These are phyloP conservation scores for Begonia fuchsioides DNA, from an alignment of 306 rosid species.

Conservation along the genomic window DNA sequence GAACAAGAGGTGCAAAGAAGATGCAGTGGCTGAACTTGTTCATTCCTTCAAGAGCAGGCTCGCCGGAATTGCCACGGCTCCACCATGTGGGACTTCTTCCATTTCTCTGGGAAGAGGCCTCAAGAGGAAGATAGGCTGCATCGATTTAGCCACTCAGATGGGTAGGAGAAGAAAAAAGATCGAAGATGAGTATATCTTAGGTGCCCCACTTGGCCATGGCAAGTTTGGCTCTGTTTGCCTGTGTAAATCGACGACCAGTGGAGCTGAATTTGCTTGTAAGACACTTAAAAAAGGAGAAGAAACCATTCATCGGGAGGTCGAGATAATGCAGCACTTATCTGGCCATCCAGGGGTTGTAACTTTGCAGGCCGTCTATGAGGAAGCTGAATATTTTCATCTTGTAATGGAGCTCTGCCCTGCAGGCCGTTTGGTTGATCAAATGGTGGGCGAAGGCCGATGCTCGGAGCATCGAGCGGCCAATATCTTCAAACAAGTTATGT, in stretches of 20 bases:
- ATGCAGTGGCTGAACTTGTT: slow-evolving; percentile 31
- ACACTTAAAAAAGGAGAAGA: slow-evolving; percentile 87
- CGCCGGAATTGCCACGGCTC: slow-evolving; percentile 93
- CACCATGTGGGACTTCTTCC: slow-evolving; percentile 73
- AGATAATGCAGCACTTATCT: slow-evolving; percentile 98
- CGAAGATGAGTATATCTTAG: slow-evolving; percentile 62
- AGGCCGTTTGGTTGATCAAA: slow-evolving; percentile 73
- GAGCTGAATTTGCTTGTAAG: slow-evolving; percentile 78
- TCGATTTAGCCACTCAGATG: slow-evolving; percentile 86
- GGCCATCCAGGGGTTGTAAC: slow-evolving; percentile 95
- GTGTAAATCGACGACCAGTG: slow-evolving; percentile 55
- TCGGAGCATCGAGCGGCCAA: slow-evolving; percentile 81
- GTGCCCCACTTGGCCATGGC: slow-evolving; percentile 78
- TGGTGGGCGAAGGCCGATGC: slow-evolving; percentile 57
- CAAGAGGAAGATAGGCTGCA: slow-evolving; percentile 96
- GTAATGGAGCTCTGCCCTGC: slow-evolving; percentile 95
- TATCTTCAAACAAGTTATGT: slow-evolving; percentile 79
- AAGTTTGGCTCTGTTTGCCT: slow-evolving; percentile 81
- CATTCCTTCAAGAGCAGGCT: slow-evolving; percentile 56
- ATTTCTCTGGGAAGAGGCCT: slow-evolving; percentile 68
- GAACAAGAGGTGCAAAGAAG: slow-evolving; percentile 86
- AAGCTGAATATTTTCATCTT: slow-evolving; percentile 71
- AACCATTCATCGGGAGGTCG: slow-evolving; percentile 93
- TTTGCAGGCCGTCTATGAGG: slow-evolving; percentile 87
- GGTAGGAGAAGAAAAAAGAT: slow-evolving; percentile 91